Evolutionary conservation across 176 grass and related monocot species (phyloP).

Genomic region (Lolium perenne): DNA sequence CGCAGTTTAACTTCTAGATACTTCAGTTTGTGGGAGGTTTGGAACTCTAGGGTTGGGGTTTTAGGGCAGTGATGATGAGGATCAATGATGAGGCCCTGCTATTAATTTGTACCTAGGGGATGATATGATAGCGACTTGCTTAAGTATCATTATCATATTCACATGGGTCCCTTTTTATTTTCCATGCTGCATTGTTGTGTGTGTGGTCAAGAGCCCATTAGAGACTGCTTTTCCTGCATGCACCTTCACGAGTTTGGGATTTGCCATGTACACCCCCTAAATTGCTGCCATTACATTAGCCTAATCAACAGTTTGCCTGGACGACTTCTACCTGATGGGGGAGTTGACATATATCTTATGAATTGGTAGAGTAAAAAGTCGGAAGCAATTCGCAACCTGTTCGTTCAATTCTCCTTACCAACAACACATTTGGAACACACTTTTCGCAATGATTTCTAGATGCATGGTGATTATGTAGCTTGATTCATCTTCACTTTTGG

Average conservation of each 20-base stretch:
- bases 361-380: not conserved
- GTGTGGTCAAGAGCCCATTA: slow-evolving; percentile 20
- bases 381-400: not conserved
- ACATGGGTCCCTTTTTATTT: slow-evolving; percentile 14
- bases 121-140: not conserved
- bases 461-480: slow-evolving; percentile 31
- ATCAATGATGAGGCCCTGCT: slow-evolving; percentile 23
- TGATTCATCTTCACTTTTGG: slow-evolving; percentile 24
- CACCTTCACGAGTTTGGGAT: slow-evolving; percentile 39
- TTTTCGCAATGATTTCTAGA: not conserved
- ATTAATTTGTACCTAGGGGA: slow-evolving; percentile 3
- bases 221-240: slow-evolving; percentile 58
- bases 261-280: slow-evolving; percentile 40
- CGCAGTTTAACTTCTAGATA: not conserved
- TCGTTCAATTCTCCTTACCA: no score
- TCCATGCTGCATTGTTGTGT: slow-evolving; percentile 7
- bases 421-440: not conserved
- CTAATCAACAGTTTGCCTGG: not conserved
- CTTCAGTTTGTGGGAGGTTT: slow-evolving; percentile 1
- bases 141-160: not conserved
- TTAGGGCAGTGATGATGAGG: not conserved
- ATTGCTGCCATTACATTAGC: slow-evolving; percentile 25
- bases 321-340: not conserved
- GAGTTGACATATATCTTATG: not conserved
- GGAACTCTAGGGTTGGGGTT: slow-evolving; percentile 14